Evolutionary conservation across 1,284 basidiomycete genomes (phyloP).

Genomic region (Takashimella koratensis): DNA sequence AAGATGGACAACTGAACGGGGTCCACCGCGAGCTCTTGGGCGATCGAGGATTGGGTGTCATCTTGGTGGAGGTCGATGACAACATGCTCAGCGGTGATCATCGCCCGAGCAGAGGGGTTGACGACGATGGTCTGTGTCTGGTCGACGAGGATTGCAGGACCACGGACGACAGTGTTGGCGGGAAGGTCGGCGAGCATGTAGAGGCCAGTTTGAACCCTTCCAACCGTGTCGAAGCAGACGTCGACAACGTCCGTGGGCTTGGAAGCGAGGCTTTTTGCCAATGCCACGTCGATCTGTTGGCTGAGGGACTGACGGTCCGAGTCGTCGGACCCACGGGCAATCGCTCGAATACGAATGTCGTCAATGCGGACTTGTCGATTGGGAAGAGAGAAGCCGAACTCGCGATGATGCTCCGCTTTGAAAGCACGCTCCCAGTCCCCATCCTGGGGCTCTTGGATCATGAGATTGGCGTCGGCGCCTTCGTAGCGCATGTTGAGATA

Average conservation of each 20-base stretch:
- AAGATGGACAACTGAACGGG: slow-evolving; percentile 36
- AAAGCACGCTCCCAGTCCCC: neutral
- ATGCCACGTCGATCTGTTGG: neutral
- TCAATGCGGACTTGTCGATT: neutral
- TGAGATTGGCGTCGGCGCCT: neutral
- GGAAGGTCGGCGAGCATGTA: slow-evolving; percentile 64
- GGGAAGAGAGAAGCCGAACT: neutral
- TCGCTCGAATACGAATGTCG: slow-evolving; percentile 1
- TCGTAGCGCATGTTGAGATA: slow-evolving; percentile 3
- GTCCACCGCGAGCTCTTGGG: neutral
- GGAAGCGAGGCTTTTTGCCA: slow-evolving; percentile 1
- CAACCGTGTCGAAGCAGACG: slow-evolving; percentile 6
- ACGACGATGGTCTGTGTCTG: slow-evolving; percentile 42
- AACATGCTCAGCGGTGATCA: slow-evolving; percentile 23
- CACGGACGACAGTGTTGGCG: slow-evolving; percentile 62
- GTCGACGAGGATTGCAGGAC: slow-evolving; percentile 41
- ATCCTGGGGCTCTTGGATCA: neutral
- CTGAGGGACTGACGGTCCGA: neutral
- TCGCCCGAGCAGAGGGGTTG: slow-evolving; percentile 49
- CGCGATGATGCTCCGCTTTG: neutral
- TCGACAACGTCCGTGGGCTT: slow-evolving; percentile 6
- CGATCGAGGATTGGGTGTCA: neutral
- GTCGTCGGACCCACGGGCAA: too few relatives aligned
- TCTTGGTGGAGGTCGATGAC: neutral
- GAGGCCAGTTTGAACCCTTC: slow-evolving; percentile 66